These are phyloP conservation scores for Closterium sp. DNA, from an alignment of 139 green algal genomes.

Conservation along the genomic window DNA sequence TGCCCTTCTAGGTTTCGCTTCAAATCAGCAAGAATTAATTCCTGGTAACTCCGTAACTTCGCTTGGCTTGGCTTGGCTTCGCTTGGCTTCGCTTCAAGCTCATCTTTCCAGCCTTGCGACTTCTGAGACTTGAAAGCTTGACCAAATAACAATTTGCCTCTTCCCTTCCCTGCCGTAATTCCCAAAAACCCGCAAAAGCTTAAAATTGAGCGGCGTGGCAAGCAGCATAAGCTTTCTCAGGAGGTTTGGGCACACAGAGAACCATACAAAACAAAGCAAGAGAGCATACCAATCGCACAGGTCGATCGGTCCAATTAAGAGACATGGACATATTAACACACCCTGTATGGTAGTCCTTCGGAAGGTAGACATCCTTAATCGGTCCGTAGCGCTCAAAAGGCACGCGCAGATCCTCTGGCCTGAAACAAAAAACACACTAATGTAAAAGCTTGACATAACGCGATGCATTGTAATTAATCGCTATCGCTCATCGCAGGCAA, in stretches of 20 bases:
- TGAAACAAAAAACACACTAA: constrained; percentile 28
- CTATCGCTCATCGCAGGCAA: constrained; percentile 7
- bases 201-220: not conserved
- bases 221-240: not conserved
- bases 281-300: not conserved
- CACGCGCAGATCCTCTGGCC: constrained; percentile 40
- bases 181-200: not conserved
- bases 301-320: no score
- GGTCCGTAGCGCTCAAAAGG: constrained; percentile 50
- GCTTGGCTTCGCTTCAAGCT: not conserved
- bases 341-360: constrained; percentile 51
- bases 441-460: not conserved
- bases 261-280: not conserved
- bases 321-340: not conserved
- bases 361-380: constrained; percentile 57
- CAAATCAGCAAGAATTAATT: not conserved
- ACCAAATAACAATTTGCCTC: not conserved
- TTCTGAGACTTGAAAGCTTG: not conserved
- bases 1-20: not conserved
- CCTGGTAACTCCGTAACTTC: not conserved
- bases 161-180: not conserved
- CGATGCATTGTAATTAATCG: not conserved
- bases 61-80: not conserved
- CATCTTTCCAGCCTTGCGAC: not conserved
- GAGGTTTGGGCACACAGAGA: not conserved